phyloP scores from a whole-genome alignment of 768 basidiomycete species.

The Tulasnella sp. region DNA sequence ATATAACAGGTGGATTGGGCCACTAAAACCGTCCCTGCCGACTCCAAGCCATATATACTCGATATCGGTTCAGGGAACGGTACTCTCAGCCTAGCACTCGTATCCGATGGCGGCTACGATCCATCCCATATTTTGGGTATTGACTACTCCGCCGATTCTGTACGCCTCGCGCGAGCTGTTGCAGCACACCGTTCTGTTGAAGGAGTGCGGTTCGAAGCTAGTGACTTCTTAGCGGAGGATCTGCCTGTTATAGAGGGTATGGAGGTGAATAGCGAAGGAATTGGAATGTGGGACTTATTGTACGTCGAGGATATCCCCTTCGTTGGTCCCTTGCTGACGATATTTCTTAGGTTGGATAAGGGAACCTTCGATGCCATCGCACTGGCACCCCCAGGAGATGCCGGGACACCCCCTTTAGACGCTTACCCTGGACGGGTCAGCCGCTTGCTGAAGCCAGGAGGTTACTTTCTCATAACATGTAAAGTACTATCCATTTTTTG shows the following conservation, averaged over 20 bases:
- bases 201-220: conserved; percentile 42
- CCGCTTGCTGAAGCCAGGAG: conserved; percentile 49
- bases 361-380: conserved; percentile 86
- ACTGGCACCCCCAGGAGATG: conserved; percentile 45
- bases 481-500: conserved; percentile 22
- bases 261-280: conserved; percentile 20
- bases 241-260: conserved; percentile 26
- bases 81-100: conserved; percentile 54
- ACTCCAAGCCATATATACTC: conserved; percentile 40
- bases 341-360: conserved; percentile 45
- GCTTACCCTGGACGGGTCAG: conserved; percentile 48
- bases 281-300: conserved; percentile 52
- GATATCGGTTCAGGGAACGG: conserved; percentile 74
- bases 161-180: conserved; percentile 48
- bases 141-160: conserved; percentile 56
- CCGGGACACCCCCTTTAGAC: conserved; percentile 41
- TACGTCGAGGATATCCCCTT: neutral
- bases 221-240: conserved; percentile 52
- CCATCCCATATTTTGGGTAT: conserved; percentile 44
- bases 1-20: conserved; percentile 39
- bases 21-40: conserved; percentile 39
- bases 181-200: conserved; percentile 33
- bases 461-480: conserved; percentile 72
- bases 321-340: neutral
- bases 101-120: conserved; percentile 49